Percentiles rank a stretch among this genome's conserved stretches.
Conservation (phyloP, 495 filamentous ascomycete species). For the Cladorrhinum samala region DNA sequence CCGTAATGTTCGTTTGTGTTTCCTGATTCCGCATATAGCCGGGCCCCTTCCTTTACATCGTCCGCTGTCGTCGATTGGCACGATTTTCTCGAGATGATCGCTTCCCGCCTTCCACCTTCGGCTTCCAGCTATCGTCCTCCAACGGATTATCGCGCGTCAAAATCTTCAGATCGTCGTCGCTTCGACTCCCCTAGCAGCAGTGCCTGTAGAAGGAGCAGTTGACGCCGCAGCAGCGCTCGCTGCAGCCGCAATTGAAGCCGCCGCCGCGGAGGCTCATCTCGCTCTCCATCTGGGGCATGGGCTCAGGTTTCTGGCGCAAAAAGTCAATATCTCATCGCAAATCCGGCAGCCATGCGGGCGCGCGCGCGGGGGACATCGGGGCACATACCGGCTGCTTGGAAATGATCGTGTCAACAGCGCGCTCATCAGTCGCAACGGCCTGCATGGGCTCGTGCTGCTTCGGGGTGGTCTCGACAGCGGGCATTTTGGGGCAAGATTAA, state of each 20-base stretch:
- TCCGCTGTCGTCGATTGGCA: too few species aligned
- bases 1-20: too few species aligned
- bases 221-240: constrained; percentile 6
- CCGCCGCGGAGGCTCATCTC: constrained; percentile 10
- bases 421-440: background rate
- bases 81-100: too few species aligned
- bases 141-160: too few species aligned
- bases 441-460: background rate
- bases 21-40: too few species aligned
- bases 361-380: background rate
- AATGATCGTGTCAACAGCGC: background rate
- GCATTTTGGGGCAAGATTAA: background rate
- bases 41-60: too few species aligned
- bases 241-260: constrained; percentile 1
- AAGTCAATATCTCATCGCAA: too few species aligned
- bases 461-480: background rate
- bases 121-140: too few species aligned
- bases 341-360: too few species aligned
- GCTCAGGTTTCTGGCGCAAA: constrained; percentile 8
- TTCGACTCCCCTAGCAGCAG: constrained; percentile 2
- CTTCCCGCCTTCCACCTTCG: too few species aligned
- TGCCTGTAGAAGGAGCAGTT: constrained; percentile 8
- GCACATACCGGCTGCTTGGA: background rate
- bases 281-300: constrained; percentile 2
- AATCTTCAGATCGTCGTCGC: background rate